Percentiles rank a stretch among this genome's conserved stretches.
phyloP scores from a whole-genome alignment of 2,329 filamentous ascomycete genomes.

The Tolypocladium pustulatum region DNA sequence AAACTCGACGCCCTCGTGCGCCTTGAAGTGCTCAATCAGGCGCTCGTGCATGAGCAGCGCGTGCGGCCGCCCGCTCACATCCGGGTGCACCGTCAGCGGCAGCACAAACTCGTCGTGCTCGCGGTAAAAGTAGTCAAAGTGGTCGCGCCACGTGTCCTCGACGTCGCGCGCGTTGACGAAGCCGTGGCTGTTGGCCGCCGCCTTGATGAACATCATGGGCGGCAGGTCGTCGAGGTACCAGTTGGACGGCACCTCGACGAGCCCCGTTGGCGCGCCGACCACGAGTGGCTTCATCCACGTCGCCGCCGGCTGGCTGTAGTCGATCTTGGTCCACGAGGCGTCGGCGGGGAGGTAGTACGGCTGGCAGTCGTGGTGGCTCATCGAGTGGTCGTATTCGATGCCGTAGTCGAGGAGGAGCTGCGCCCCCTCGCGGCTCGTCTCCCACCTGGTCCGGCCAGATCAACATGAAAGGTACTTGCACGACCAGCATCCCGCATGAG shows the following conservation, averaged over 20 bases:
- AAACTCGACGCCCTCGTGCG: slow-evolving; percentile 50
- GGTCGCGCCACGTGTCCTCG: slow-evolving; percentile 55
- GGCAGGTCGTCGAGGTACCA: slow-evolving; percentile 51
- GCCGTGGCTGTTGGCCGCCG: slow-evolving; percentile 53
- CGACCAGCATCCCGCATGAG: too few relatives aligned
- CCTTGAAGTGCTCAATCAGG: slow-evolving; percentile 57
- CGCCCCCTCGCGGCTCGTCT: slow-evolving; percentile 56
- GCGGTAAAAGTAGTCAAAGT: slow-evolving; percentile 65
- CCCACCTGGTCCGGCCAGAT: slow-evolving; percentile 35
- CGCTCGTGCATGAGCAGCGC: slow-evolving; percentile 62
- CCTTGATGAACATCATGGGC: slow-evolving; percentile 66
- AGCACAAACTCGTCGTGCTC: slow-evolving; percentile 71
- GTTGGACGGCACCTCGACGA: slow-evolving; percentile 53
- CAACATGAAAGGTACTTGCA: neutral
- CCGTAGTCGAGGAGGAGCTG: slow-evolving; percentile 56
- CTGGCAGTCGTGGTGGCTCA: slow-evolving; percentile 54
- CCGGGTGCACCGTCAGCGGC: slow-evolving; percentile 67
- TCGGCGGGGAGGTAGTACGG: slow-evolving; percentile 53
- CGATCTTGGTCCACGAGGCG: slow-evolving; percentile 56
- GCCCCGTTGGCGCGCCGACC: slow-evolving; percentile 45
- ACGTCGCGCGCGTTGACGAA: slow-evolving; percentile 47
- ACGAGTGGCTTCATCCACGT: slow-evolving; percentile 58
- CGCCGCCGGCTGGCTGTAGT: slow-evolving; percentile 51
- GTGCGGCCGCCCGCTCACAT: slow-evolving; percentile 62
- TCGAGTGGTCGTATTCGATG: slow-evolving; percentile 59